Base-by-base conservation (phyloP, 2,329 filamentous ascomycete species). In the Penicillium glabrum region DNA sequence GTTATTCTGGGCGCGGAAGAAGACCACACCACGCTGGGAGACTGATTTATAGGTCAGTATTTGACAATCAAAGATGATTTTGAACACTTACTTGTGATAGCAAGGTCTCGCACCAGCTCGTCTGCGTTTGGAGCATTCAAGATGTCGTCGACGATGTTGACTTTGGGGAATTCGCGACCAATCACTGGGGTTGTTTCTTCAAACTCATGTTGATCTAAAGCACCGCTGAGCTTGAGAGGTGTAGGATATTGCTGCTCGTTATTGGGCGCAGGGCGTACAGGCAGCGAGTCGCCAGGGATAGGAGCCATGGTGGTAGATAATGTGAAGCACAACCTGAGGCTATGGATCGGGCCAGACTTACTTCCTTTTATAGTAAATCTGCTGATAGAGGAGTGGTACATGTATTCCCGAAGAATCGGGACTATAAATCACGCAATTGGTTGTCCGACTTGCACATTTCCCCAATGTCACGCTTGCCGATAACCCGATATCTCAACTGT, bases 21-120 rank as follows among this genome's bases (percentile, higher is more conserved):
- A 89, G 31, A 89, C 86, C 3, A 90, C 87, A 10, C 87, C 87
- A 0, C 87, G 83, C 58, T 85, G 82, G 1, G 87, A 89, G 61
- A 90, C 86, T 88, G 14, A 16, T 6, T 14, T 1, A 19, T 41
- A 10, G 19, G 39, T 58, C 41, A 60, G 51, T 27, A 19, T 14
- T 19, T 11, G 9, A 10, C 16, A 19, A 11, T 14, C 13, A 26
- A 16, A 21, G 21, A 27, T 26, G 29, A 16, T 35, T 8, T 19
- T 6, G 29, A 1, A 31, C 7, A n/a, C 77, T 62, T 74, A 89
- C 86, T 83, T 1, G 84, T 88, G 58, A 89, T 86, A 35, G 86
- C 88, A 0, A 91, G 76, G 63, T 90, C 88, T 0, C 84, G 80
- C 24, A 90, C 69, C 21, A 88, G 75, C 45, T 86, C 82, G 51